A percentile compares a stretch with the other conserved stretches of the same genome.
These are phyloP conservation scores for Aspergillus ustus DNA, from an alignment of 2,329 filamentous ascomycete genomes.

Conservation along the genomic window DNA sequence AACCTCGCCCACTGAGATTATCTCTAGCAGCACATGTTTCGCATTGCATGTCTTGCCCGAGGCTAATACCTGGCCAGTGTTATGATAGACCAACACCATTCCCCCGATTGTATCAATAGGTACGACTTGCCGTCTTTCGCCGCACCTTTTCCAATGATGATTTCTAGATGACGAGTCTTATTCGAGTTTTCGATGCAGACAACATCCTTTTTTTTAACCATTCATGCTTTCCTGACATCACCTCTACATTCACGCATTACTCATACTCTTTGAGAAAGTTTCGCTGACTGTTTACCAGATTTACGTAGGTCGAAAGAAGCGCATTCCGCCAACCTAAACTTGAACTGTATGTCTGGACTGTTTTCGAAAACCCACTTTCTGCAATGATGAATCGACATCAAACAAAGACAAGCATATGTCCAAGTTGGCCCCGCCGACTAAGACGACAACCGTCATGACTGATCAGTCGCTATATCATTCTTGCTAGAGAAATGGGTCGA, in stretches of 20 bases:
- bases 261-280: constrained; percentile 3
- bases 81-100: not conserved
- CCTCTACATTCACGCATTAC: constrained; percentile 17
- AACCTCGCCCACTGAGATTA: constrained; percentile 96
- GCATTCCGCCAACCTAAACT: constrained; percentile 26
- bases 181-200: constrained; percentile 66
- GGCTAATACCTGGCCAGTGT: constrained; percentile 27
- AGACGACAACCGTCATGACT: constrained; percentile 60
- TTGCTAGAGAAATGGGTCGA: constrained; percentile 23
- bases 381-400: constrained; percentile 81
- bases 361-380: constrained; percentile 28
- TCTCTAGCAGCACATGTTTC: not conserved
- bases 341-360: constrained; percentile 28
- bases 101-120: constrained; percentile 15
- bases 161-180: constrained; percentile 69
- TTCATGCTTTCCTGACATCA: constrained; percentile 62
- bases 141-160: constrained; percentile 48
- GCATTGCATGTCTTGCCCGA: constrained; percentile 24
- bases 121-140: constrained; percentile 10
- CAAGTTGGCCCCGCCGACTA: constrained; percentile 62
- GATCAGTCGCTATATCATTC: constrained; percentile 40
- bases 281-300: constrained; percentile 25
- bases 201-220: constrained; percentile 58
- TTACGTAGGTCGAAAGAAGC: not conserved
- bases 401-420: constrained; percentile 98